phyloP scores from a whole-genome alignment of 1,284 basidiomycete genomes.

The Cystobasidium slooffiae region DNA sequence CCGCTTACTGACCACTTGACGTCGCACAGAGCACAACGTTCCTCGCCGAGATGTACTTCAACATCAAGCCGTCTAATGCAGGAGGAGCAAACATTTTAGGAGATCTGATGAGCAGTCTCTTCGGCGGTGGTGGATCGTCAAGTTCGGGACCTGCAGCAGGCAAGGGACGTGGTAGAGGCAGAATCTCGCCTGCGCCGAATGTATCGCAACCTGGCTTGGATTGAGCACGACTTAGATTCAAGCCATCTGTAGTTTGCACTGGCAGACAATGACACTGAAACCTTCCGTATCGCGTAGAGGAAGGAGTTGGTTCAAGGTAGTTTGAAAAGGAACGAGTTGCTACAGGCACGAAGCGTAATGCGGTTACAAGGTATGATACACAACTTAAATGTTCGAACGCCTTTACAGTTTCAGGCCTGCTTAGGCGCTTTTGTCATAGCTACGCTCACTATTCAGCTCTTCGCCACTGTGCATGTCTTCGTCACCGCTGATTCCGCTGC shows the following conservation, averaged over 20 bases:
- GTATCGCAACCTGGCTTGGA: conserved; percentile 27
- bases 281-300: no score
- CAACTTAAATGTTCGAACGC: background rate
- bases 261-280: no score
- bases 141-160: background rate
- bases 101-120: conserved; percentile 79
- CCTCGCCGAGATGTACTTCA: conserved; percentile 70
- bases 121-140: conserved; percentile 63
- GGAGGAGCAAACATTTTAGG: conserved; percentile 74
- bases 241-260: no score
- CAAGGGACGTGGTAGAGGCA: conserved; percentile 24
- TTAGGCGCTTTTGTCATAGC: conserved; percentile 23
- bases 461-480: conserved; percentile 29
- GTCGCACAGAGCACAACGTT: conserved; percentile 69
- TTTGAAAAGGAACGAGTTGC: background rate
- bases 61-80: conserved; percentile 71
- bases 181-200: conserved; percentile 11
- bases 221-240: background rate
- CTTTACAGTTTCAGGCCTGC: background rate
- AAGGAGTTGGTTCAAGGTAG: background rate
- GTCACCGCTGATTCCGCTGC: conserved; percentile 31
- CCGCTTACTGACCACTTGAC: conserved; percentile 7
- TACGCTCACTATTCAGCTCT: conserved; percentile 28
- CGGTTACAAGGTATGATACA: conserved; percentile 4
- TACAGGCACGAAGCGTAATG: background rate